Percentiles rank a stretch among this genome's conserved stretches.
Evolutionary conservation across 306 rosid genomes (phyloP).

Genomic region (Gastrolobium bilobum): DNA sequence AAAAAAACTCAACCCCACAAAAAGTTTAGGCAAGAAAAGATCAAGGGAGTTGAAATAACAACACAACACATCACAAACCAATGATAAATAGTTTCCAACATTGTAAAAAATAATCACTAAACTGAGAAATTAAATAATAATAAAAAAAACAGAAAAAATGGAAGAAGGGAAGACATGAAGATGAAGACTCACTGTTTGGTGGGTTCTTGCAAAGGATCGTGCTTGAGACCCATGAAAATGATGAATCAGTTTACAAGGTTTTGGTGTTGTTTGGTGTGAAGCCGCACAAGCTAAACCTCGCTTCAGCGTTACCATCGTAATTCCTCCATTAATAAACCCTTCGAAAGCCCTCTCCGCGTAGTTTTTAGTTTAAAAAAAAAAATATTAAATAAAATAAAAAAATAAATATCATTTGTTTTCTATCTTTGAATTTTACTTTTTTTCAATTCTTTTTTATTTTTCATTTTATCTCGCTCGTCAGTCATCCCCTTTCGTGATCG

Average conservation of each 20-base stretch:
- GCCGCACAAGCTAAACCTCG: background rate
- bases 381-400: too few species aligned
- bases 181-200: constrained; percentile 22
- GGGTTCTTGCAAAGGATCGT: constrained; percentile 36
- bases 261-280: background rate
- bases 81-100: background rate
- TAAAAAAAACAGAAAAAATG: background rate
- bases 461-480: too few species aligned
- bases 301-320: background rate
- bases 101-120: background rate
- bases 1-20: background rate
- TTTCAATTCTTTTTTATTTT: too few species aligned
- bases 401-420: too few species aligned
- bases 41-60: background rate
- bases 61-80: background rate
- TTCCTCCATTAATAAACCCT: too few species aligned
- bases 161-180: background rate
- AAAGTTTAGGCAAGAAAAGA: background rate
- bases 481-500: too few species aligned
- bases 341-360: too few species aligned
- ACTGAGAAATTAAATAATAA: background rate
- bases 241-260: background rate
- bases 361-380: too few species aligned
- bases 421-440: too few species aligned
- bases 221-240: constrained; percentile 43